A percentile compares a stretch with the other conserved stretches of the same genome.
These are phyloP conservation scores for Spergularia bocconei DNA, from an alignment of 148 eudicot genomes.

Conservation along the genomic window DNA sequence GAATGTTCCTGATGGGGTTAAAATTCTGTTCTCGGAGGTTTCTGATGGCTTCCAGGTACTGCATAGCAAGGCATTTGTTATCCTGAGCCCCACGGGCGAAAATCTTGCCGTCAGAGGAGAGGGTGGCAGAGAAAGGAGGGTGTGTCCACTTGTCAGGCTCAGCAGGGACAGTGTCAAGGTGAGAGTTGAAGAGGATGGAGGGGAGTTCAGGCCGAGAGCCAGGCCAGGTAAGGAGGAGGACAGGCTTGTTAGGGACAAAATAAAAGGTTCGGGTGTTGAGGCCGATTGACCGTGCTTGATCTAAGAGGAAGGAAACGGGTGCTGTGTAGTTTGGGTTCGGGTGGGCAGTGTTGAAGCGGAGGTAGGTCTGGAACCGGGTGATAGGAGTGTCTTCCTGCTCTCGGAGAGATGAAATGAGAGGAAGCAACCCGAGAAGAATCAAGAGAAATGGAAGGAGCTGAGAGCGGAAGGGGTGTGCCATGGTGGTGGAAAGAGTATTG, in stretches of 20 bases:
- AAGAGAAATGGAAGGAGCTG: conserved; percentile 24
- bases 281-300: conserved; percentile 46
- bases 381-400: conserved; percentile 22
- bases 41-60: conserved; percentile 75
- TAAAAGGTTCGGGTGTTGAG: conserved; percentile 43
- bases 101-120: conserved; percentile 47
- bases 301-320: conserved; percentile 52
- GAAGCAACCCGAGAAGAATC: no score
- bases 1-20: conserved; percentile 49
- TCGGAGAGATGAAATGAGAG: conserved; percentile 12
- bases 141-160: conserved; percentile 70
- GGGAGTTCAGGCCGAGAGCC: conserved; percentile 72
- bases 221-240: conserved; percentile 67
- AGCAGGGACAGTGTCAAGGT: conserved; percentile 90
- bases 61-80: conserved; percentile 74
- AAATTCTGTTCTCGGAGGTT: conserved; percentile 26
- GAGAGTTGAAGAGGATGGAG: conserved; percentile 82
- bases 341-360: conserved; percentile 83
- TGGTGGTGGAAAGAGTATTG: no score
- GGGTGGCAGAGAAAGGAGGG: conserved; percentile 62
- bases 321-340: conserved; percentile 70
- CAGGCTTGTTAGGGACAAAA: conserved; percentile 51
- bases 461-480: neutral
- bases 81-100: conserved; percentile 88
- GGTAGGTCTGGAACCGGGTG: conserved; percentile 62